Evolutionary conservation across 345 rosid species (phyloP).

Genomic region (Gossypium thurberi): DNA sequence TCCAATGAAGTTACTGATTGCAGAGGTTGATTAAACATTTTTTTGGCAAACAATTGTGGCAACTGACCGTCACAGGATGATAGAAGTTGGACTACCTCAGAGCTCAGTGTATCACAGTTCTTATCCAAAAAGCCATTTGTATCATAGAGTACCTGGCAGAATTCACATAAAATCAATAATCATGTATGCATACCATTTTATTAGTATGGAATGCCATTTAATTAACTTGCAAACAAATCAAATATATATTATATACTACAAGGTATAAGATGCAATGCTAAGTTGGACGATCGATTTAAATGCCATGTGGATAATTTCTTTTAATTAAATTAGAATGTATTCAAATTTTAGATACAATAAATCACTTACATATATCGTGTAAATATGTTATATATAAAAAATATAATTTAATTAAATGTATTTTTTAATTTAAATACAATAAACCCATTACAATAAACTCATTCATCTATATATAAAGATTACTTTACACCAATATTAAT

Average conservation of each 20-base stretch:
- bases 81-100: slow-evolving; percentile 57
- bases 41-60: slow-evolving; percentile 42
- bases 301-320: no score
- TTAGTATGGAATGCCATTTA: not conserved
- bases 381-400: no score
- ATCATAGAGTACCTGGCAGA: slow-evolving; percentile 64
- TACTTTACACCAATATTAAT: no score
- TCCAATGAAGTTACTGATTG: slow-evolving; percentile 36
- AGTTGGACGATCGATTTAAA: no score
- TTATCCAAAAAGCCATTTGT: slow-evolving; percentile 90
- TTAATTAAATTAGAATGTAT: no score
- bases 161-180: slow-evolving; percentile 24
- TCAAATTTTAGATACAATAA: no score
- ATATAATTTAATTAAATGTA: no score
- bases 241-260: not conserved
- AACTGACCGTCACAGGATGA: slow-evolving; percentile 57
- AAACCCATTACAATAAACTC: no score
- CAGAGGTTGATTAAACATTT: slow-evolving; percentile 33
- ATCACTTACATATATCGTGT: no score
- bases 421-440: no score
- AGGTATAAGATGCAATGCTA: no score
- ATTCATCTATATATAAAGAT: no score
- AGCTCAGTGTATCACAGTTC: slow-evolving; percentile 72
- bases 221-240: not conserved
- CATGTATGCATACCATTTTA: not conserved